Percentiles rank a stretch among this genome's conserved stretches.
Evolutionary conservation across 306 rosid species (phyloP).

Genomic region (Trifolium subterraneum): DNA sequence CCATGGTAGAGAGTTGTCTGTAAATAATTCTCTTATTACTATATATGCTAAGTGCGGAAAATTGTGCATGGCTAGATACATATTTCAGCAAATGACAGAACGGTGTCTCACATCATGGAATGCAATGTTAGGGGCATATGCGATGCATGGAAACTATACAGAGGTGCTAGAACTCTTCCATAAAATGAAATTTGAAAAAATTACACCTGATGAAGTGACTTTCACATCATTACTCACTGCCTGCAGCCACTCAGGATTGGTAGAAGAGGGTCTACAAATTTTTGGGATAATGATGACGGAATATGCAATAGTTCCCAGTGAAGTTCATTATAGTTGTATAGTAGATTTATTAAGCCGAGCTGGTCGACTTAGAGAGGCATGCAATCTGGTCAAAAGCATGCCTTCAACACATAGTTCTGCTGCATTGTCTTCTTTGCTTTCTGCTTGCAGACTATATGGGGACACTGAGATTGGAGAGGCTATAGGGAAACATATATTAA

Average conservation of each 20-base stretch:
- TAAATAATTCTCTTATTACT: constrained; percentile 55
- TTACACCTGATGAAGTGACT: constrained; percentile 54
- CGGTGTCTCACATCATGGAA: constrained; percentile 61
- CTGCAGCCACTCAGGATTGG: constrained; percentile 62
- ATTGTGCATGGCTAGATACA: constrained; percentile 43
- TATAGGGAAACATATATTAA: constrained; percentile 45
- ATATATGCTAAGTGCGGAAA: constrained; percentile 59
- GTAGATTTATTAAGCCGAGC: constrained; percentile 64
- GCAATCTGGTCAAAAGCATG: constrained; percentile 48
- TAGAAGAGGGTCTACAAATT: constrained; percentile 52
- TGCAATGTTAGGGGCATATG: constrained; percentile 60
- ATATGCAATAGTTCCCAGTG: constrained; percentile 49
- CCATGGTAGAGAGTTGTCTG: constrained; percentile 44
- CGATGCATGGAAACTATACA: constrained; percentile 52
- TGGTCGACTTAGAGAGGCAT: constrained; percentile 57
- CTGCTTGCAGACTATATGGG: constrained; percentile 59
- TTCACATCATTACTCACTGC: constrained; percentile 62
- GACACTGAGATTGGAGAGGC: constrained; percentile 50
- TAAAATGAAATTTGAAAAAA: constrained; percentile 46
- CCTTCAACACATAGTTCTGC: constrained; percentile 46
- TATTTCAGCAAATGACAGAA: constrained; percentile 50
- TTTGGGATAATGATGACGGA: constrained; percentile 50
- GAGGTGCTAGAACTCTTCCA: constrained; percentile 53
- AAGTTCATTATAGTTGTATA: constrained; percentile 58
- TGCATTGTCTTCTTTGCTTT: constrained; percentile 53